Evolutionary conservation across 164 flowering plant species (phyloP).

Genomic region (Vitis rotundifolia): DNA sequence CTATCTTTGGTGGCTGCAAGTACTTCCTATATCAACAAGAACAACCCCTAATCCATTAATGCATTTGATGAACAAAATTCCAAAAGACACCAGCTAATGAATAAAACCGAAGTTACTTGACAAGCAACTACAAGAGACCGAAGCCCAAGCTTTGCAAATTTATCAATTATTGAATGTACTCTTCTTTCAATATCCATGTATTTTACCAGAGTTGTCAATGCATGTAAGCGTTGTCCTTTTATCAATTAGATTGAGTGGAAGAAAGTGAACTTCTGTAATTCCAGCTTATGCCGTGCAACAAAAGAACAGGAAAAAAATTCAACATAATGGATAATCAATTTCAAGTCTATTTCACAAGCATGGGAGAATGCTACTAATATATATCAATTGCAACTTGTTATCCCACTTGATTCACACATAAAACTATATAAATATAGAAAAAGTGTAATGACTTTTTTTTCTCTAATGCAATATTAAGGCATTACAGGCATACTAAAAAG

Average conservation of each 20-base stretch:
- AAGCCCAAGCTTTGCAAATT: constrained; percentile 21
- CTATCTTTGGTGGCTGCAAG: constrained; percentile 36
- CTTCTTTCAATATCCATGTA: constrained; percentile 19
- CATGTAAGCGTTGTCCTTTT: constrained; percentile 36
- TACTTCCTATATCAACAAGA: constrained; percentile 22
- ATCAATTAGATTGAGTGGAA: constrained; percentile 37
- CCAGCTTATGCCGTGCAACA: constrained; percentile 31
- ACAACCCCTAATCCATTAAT: background rate
- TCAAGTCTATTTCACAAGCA: no score
- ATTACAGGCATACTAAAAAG: no score
- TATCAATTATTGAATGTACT: constrained; percentile 19
- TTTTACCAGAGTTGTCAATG: constrained; percentile 24
- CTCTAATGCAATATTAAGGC: no score
- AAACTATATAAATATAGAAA: no score
- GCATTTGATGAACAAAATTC: background rate
- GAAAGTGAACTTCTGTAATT: constrained; percentile 33
- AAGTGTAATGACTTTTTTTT: no score
- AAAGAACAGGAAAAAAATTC: no score
- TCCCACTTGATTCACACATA: no score
- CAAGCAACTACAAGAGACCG: constrained; percentile 22
- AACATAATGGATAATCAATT: no score
- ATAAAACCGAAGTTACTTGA: background rate
- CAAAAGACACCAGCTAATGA: background rate
- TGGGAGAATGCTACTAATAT: no score
- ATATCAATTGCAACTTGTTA: no score